Evolutionary conservation across 2,329 filamentous ascomycete genomes (phyloP), one percentile per base, ranked within the genome.

Genomic region (Aulographum hederae): DNA sequence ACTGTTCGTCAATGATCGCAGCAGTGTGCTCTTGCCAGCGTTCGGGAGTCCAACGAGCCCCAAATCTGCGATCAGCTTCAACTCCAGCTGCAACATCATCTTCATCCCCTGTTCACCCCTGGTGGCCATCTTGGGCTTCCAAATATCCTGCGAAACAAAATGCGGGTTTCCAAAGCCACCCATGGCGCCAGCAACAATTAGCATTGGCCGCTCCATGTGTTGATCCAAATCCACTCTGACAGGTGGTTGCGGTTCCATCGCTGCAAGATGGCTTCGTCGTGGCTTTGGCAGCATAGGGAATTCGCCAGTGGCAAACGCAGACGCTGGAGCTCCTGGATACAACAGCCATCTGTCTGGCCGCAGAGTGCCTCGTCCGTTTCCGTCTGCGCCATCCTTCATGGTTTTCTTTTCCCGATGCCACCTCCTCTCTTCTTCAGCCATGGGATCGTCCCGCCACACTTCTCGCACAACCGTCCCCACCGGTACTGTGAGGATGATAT

Each of bases 31-130:
- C 56, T 98, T 98, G 6, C 89, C 89, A 4, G 86, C 89, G 50
- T 98, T 98, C 2, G 89, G 89, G 12, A 95, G 68, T 1, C 89
- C 89, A 12, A 98, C 89, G 2, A 98, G 66, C 1, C 89, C 89
- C 5, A 98, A 78, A 53, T 98, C 89, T 4, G 89, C 89, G 26
- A 98, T 72, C 6, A 98, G 68, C 61, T 94, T 95, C 38, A 98
- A 67, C 52, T 98, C 89, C 11, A 98, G 67, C 47, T 92, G 75
- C 21, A 98, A 58, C 30, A 75, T 73, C 46, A 98, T 61, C 25
- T 69, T 74, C 44, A 89, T 71, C 23, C 81, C 79, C 10, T 68
- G 63, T 41, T 92, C 81, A 26, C 89, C 89, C 41, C 73, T 78
- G 1, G 84, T 93, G 4, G 86, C 89, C 50, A 85, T 92, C 44